Evolutionary conservation across 768 basidiomycete genomes (phyloP).

Genomic region (Gloeopeniophorella convolvens): DNA sequence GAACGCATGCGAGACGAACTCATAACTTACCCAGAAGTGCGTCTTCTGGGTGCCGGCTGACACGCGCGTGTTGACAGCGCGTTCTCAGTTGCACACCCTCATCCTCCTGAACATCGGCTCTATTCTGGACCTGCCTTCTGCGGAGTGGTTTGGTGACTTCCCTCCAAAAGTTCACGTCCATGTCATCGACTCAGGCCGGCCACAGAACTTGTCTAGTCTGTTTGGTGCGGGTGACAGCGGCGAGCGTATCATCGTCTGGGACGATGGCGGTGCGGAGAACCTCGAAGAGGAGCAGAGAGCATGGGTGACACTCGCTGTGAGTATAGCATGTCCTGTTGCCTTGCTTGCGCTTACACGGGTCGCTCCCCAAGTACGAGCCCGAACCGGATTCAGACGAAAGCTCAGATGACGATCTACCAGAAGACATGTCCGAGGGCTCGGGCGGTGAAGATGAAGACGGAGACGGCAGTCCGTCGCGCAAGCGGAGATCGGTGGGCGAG

Average conservation of each 20-base stretch:
- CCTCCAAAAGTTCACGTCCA: constrained; percentile 62
- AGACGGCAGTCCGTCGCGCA: constrained; percentile 35
- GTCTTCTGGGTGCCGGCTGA: constrained; percentile 16
- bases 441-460: constrained; percentile 39
- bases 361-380: constrained; percentile 60
- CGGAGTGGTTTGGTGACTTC: constrained; percentile 74
- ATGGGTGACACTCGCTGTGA: constrained; percentile 79
- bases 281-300: constrained; percentile 69
- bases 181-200: constrained; percentile 91
- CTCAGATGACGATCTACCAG: constrained; percentile 39
- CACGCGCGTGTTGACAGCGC: constrained; percentile 2
- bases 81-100: constrained; percentile 70
- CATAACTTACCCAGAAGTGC: constrained; percentile 58
- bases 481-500: constrained; percentile 38
- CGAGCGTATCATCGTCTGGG: constrained; percentile 84
- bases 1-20: constrained; percentile 61
- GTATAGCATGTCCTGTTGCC: constrained; percentile 17
- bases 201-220: constrained; percentile 81
- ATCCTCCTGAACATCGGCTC: constrained; percentile 91
- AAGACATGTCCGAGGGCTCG: constrained; percentile 42
- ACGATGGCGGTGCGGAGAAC: constrained; percentile 73
- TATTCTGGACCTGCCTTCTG: constrained; percentile 71
- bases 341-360: neutral
- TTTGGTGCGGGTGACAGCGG: constrained; percentile 65
- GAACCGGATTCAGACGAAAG: constrained; percentile 62